Base-by-base conservation (phyloP, 768 basidiomycete genomes). In the Russula foetens region DNA sequence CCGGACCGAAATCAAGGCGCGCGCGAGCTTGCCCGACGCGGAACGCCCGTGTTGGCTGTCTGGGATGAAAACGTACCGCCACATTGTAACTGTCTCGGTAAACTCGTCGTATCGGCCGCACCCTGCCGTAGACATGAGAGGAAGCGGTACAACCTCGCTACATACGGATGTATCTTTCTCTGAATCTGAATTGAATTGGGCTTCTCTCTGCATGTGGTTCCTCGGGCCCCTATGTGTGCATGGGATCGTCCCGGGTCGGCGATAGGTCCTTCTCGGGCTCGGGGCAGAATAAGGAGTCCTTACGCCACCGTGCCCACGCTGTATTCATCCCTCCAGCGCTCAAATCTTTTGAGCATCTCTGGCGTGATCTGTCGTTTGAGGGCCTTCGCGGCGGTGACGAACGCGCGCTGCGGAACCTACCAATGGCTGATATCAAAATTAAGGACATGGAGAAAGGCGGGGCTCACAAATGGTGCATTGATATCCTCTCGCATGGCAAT, bases 401-500 rank as follows among this genome's bases (percentile, higher is more conserved):
- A 89, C 35, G 91, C 87, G 9, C 75, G 70, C 43, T 82, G 81
- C 2, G 89, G 81, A 12, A 98, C 87, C 95, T 98, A 53, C 9
- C 46, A 31, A 44, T 12, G 21, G 23, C 14, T 12, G 23, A 49
- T 31, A 55, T 26, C 50, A 21, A 19, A 15, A 53, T 24, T 23
- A n/a, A 54, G 43, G 26, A 38, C 51, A 41, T 49, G 28, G 33
- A n/a, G 21, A 1, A 29, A 26, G 29, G 23, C 21, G 14, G 1
- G 33, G 74, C 90, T 68, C 65, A 96, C 96, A 67, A 77, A 79
- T 47, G 84, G 79, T 3, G 92, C 84, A 60, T 90, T 72, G 38
- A 98, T 85, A 71, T 98, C 81, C 55, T 82, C 79, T 65, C 90
- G 85, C 97, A 99, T 98, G 0, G 94, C 90, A 56, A 87, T 70